Evolutionary conservation across 768 basidiomycete species (phyloP), one percentile per base, ranked within the genome.

Genomic region (Crassisporium funariophilum): DNA sequence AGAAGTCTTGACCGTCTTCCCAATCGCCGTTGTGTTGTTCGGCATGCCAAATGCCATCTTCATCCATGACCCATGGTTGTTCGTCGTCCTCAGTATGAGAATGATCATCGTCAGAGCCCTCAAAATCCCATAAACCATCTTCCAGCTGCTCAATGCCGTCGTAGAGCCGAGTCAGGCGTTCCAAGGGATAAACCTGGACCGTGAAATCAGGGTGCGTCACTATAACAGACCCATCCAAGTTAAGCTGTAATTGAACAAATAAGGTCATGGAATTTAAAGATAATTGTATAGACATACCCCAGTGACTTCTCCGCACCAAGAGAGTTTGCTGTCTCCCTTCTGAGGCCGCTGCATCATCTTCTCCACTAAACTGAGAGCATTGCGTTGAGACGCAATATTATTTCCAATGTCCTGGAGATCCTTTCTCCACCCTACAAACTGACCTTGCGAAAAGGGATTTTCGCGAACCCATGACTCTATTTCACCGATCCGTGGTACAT

Each of bases 301-400:
- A 22, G 78, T 79, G 13, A 97, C 92, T 70, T 95, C 91, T 17
- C 94, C 94, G 44, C 90, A 82, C 94, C 94, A 98, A 35, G 74
- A 69, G 17, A 91, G 60, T 36, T 68, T 62, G 6, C 64, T 59
- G 55, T 76, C 75, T 41, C 64, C 68, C 23, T 51, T 52, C 20
- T 53, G 52, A 27, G 78, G 76, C 42, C 74, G 66, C 42, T 71
- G 64, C 12, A 85, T 75, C 31, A 57, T 62, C 16, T 68, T 66
- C 38, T 81, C 77, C 33, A 54, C 57, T 11, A 64, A 51, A 33
- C 61, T 62, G 38, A 70, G 74, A 9, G 69, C 57, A 21, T 67
- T 69, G 29, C 75, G 71, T 44, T 71, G 67, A 11, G 68, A 62
- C 27, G 87, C 83, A 53, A 89, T 75, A 33, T 60, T 57, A 20